Evolutionary conservation across 495 filamentous ascomycete genomes (phyloP), one percentile per base, ranked within the genome.

Genomic region (Penicillium paxilli): DNA sequence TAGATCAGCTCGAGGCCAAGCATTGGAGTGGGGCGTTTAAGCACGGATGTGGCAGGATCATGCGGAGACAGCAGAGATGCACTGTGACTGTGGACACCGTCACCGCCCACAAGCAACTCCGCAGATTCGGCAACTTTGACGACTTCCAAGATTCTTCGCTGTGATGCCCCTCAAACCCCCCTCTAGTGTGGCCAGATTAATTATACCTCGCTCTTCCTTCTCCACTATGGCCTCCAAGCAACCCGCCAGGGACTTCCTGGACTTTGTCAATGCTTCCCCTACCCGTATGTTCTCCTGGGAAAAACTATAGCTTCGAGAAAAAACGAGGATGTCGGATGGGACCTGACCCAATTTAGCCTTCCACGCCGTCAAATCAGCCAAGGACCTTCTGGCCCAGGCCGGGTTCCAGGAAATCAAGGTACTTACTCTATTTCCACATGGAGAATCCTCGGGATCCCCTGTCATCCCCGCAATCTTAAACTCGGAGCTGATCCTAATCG

Each of bases 241-340:
- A 63, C 74, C 80, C 52, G 92, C 89, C 47, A 74, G 88, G 73
- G 89, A 92, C 70, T 96, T 98, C 64, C 70, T 97, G 62, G 87
- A 89, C 67, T 98, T 96, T 76, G 86, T 98, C 67, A 94, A 97
- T 72, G 87, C 87, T 49, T 96, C 92, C 45, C 94, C 95, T 11
- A 96, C 92, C 53, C 93, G 94, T 98, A 83, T 56, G 86, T 57
- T 21, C 24, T 38, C 28, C 21, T 49, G n/a, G 23, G 41, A n/a
- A n/a, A n/a, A 49, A 26, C 9, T 41, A 44, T 26, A 25, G 41
- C 5, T 12, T 44, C 37, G 22, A 45, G 22, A 42, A 21, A n/a
- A 11, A 8, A 22, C 7, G 19, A 20, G 30, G 3, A 32, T 37
- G 38, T 50, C n/a, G n/a, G n/a, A n/a, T n/a, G n/a, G 42, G 40